phyloP scores from a whole-genome alignment of 2,329 filamentous ascomycete species.

The Fusarium algeriense region DNA sequence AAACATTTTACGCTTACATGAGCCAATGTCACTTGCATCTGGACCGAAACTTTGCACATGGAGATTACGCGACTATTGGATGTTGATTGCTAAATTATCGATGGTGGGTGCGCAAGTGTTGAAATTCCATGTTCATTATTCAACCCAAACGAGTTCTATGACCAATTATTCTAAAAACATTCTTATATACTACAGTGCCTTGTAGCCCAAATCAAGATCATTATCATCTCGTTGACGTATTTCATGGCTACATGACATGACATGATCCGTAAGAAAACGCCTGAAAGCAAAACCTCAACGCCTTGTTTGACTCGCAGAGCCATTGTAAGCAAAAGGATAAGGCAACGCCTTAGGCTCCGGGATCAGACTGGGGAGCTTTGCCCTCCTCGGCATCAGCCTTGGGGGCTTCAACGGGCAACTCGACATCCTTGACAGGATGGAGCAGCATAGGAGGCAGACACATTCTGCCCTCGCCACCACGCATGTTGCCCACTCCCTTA shows the following conservation, averaged over 20 bases:
- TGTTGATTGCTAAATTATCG: background rate
- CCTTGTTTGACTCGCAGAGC: slow-evolving; percentile 32
- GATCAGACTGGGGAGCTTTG: slow-evolving; percentile 58
- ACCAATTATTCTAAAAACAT: slow-evolving; percentile 8
- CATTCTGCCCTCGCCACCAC: slow-evolving; percentile 84
- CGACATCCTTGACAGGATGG: slow-evolving; percentile 86
- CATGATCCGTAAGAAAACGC: slow-evolving; percentile 32
- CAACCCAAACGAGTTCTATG: slow-evolving; percentile 21
- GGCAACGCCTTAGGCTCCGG: slow-evolving; percentile 49
- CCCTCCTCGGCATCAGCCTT: slow-evolving; percentile 58
- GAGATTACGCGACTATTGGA: background rate
- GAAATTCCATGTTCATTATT: slow-evolving; percentile 16
- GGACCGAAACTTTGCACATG: background rate
- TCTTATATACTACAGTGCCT: slow-evolving; percentile 27
- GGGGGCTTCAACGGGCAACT: slow-evolving; percentile 71
- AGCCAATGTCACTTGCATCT: slow-evolving; percentile 3
- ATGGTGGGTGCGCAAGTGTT: background rate
- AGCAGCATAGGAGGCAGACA: slow-evolving; percentile 90
- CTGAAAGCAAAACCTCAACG: slow-evolving; percentile 20
- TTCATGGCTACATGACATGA: slow-evolving; percentile 35
- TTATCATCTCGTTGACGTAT: slow-evolving; percentile 41
- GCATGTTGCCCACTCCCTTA: slow-evolving; percentile 64
- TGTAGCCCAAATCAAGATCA: slow-evolving; percentile 33
- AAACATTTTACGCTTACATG: slow-evolving; percentile 32
- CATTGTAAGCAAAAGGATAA: slow-evolving; percentile 10